These are phyloP conservation scores for Caryopteris hybrid DNA, from an alignment of 305 asterid species.

Conservation along the genomic window DNA sequence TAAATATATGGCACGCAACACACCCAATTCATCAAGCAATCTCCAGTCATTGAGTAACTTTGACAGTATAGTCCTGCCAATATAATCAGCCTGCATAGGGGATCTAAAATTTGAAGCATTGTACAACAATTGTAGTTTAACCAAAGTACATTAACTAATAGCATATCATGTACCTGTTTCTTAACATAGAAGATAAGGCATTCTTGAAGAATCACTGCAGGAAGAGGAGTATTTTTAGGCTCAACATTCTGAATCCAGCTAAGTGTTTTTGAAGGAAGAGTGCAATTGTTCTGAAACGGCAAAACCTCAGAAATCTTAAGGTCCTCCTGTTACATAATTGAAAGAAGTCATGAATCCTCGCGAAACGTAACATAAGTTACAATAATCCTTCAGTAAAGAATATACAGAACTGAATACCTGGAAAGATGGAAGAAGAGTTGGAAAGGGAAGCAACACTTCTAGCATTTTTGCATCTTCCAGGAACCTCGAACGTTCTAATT, in stretches of 20 bases:
- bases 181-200: constrained; percentile 72
- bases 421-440: constrained; percentile 88
- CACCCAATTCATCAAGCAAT: constrained; percentile 83
- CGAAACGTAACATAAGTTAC: constrained; percentile 10
- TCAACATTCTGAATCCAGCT: constrained; percentile 67
- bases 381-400: constrained; percentile 9
- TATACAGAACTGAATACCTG: constrained; percentile 39
- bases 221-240: constrained; percentile 67
- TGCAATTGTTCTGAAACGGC: constrained; percentile 90
- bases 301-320: constrained; percentile 66
- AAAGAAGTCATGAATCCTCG: constrained; percentile 16
- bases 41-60: constrained; percentile 82
- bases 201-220: constrained; percentile 76
- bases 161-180: constrained; percentile 61
- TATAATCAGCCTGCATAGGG: constrained; percentile 72
- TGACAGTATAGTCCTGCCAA: constrained; percentile 81
- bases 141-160: constrained; percentile 4
- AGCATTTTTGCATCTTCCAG: constrained; percentile 63
- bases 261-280: constrained; percentile 73
- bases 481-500: constrained; percentile 46
- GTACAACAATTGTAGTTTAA: background rate
- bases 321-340: constrained; percentile 56
- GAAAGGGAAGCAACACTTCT: constrained; percentile 76
- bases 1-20: constrained; percentile 88
- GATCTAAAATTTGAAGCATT: constrained; percentile 10